Evolutionary conservation across 371 early-diverging fungal genomes (phyloP), one percentile per base, ranked within the genome.

Genomic region (Fennellomyces sp.): DNA sequence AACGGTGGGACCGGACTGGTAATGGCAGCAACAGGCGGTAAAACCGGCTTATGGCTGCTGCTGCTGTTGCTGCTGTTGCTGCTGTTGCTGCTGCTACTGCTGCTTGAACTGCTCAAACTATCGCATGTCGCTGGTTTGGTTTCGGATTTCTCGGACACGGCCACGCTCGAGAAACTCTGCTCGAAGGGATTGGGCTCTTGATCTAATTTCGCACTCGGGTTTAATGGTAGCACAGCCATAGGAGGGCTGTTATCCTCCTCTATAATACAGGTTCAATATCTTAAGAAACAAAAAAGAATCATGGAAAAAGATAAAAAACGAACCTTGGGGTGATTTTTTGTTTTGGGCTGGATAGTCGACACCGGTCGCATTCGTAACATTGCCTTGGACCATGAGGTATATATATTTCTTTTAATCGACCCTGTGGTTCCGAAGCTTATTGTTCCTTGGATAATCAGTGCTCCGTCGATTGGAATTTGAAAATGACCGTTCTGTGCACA

Each of bases 181-280:
- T 92, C 94, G 64, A 94, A 94, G 21, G 93, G 94, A 76, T 94
- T 94, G 19, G 91, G 91, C 58, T 94, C 94, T 62, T 85, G 78
- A 65, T 90, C 88, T 51, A 92, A 78, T 60, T 92, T 92, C n/a
- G 84, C 56, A 29, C 71, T 70, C 17, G 78, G 58, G 42, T 73
- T 73, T 12, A 76, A 52, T 23, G 73, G 75, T 15, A 72, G 39
- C 13, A 69, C 73, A 7, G 75, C 78, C 73, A 78, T 69, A 17
- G 75, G 71, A 11, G 78, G 68, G 35, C 69, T 69, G n/a, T 17
- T 0, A 39, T 17, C 45, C 23, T 19, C n/a, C 23, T 19, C 7
- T 23, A 21, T n/a, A 23, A 45, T 21, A 3, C 17, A n/a, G 17
- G 13, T 39, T 11, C 17, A 11, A n/a, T n/a, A n/a, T n/a, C n/a